These are phyloP conservation scores for Tephrocybe sp. DNA, from an alignment of 768 basidiomycete genomes.

Conservation along the genomic window DNA sequence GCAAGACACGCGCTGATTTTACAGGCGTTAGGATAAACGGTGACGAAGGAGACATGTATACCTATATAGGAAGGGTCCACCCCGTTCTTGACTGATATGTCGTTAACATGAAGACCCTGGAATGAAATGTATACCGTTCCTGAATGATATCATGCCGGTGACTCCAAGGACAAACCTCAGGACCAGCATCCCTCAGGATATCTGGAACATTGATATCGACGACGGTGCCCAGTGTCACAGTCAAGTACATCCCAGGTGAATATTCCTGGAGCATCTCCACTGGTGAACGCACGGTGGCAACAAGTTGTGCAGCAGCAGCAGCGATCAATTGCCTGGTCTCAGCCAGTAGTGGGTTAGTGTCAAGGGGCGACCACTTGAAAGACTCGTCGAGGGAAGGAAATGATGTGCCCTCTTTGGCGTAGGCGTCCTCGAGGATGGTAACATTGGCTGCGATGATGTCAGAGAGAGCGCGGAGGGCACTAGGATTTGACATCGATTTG, in stretches of 20 bases:
- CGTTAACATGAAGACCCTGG: slow-evolving; percentile 32
- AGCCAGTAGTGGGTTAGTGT: neutral
- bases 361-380: neutral
- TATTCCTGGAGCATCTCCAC: slow-evolving; percentile 15
- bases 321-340: neutral
- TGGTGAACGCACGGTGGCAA: slow-evolving; percentile 18
- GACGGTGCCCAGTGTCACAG: slow-evolving; percentile 18
- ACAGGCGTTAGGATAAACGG: neutral
- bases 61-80: slow-evolving; percentile 30
- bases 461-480: neutral
- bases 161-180: slow-evolving; percentile 7
- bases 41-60: slow-evolving; percentile 6
- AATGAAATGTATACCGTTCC: neutral
- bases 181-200: slow-evolving; percentile 27
- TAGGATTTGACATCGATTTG: neutral
- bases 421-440: slow-evolving; percentile 1
- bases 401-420: neutral
- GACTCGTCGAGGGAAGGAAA: slow-evolving; percentile 4
- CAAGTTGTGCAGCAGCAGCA: slow-evolving; percentile 21
- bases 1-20: slow-evolving; percentile 17
- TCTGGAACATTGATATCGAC: slow-evolving; percentile 32
- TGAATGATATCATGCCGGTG: slow-evolving; percentile 2
- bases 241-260: slow-evolving; percentile 11
- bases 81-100: slow-evolving; percentile 27
- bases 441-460: slow-evolving; percentile 2